Base-by-base conservation (phyloP, 768 basidiomycete genomes). In the Lepiota brunneoincarnata region DNA sequence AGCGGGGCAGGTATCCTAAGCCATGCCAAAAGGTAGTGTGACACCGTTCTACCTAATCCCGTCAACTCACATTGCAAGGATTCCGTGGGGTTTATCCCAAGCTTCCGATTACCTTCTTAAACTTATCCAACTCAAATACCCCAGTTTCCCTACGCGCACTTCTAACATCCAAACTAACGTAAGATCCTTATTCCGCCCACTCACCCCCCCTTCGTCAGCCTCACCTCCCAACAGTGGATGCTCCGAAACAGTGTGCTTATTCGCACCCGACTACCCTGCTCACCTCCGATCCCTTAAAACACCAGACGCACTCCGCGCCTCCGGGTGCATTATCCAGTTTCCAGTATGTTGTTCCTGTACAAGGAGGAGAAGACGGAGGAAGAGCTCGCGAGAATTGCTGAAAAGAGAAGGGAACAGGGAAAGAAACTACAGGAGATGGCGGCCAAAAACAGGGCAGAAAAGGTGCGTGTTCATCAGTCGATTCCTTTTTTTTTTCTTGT, bases 111-210 rank as follows among this genome's bases (percentile, higher is more conserved):
- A 97, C 63, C 79, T 98, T 47, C 82, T 95, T 56, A 97, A 94
- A 64, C 84, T 96, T 18, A 85, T 95, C 38, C 95, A 98, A 65
- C 80, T 98, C 34, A 99, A 98, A 69, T 97, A 98, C 65, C 89
- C 96, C 23, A 87, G 78, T 42, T 98, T 98, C 67, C 91, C 93
- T 4, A 89, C 88, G 1, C 85, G 92, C 39, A 82, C 98, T 10
- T 89, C 89, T 0, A 64, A 80, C 14, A 64, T 75, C 0, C 96
- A 98, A 62, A 83, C 93, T 4, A 87, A 81, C 12, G 93, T 95
- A 67, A 55, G 78, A 70, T 3, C 57, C 49, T 44, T 31, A n/a
- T 15, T 39, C 28, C 49, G 4, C 36, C 31, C 12, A 7, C 24
- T 54, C 6, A 31, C 26, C n/a, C 36, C 50, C 38, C 28, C 39